Conservation (phyloP, 805 yeast genomes). For the Hanseniaspora thailandica region DNA sequence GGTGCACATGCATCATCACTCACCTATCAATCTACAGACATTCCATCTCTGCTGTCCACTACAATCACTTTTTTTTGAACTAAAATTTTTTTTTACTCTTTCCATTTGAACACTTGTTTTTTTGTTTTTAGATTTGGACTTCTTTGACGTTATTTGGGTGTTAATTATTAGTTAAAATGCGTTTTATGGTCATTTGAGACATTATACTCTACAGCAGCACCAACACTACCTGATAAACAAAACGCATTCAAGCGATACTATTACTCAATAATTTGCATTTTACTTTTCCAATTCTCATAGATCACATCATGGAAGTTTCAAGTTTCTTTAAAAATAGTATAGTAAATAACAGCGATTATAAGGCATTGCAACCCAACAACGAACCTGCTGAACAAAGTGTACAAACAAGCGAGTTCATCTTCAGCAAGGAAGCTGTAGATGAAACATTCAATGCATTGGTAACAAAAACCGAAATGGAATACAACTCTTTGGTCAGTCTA, state of each 20-base stretch:
- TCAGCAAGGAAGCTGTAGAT: neutral
- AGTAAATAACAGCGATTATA: constrained; percentile 7
- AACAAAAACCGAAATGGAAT: neutral
- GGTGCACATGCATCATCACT: neutral
- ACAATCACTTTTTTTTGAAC: neutral
- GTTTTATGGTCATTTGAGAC: no score
- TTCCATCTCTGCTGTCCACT: neutral
- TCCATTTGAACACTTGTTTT: neutral
- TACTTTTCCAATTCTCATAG: no score
- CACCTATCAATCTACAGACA: neutral
- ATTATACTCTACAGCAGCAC: no score
- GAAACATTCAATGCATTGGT: neutral
- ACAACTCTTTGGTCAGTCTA: neutral
- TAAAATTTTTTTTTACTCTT: no score
- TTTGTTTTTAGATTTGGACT: no score
- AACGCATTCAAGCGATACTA: no score
- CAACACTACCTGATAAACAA: no score
- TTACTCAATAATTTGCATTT: neutral
- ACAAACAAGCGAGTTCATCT: neutral
- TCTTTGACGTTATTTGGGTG: no score
- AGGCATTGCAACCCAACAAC: neutral
- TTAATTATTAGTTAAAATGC: no score
- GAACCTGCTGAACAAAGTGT: neutral
- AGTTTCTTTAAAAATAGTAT: constrained; percentile 5
- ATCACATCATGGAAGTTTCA: constrained; percentile 2